Evolutionary conservation across 2,329 filamentous ascomycete species (phyloP).

Genomic region (Trichoderma cornu-damae): DNA sequence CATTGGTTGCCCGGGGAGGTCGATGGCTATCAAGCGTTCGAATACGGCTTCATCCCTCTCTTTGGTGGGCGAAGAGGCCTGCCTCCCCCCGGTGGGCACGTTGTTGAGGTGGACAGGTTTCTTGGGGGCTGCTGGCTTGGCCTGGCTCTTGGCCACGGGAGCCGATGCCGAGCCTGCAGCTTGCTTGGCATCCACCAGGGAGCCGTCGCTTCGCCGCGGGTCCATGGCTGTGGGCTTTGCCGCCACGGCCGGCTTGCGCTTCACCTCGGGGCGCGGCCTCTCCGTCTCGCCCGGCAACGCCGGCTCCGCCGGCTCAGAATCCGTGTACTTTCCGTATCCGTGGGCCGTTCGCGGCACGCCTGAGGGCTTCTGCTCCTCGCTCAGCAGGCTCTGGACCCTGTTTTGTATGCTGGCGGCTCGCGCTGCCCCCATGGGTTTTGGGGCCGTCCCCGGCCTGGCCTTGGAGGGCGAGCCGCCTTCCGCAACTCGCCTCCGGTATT

Average conservation of each 20-base stretch:
- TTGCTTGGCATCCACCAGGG: slow-evolving; percentile 11
- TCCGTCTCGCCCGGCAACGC: slow-evolving; percentile 35
- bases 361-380: slow-evolving; percentile 62
- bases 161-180: slow-evolving; percentile 23
- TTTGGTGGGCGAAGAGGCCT: slow-evolving; percentile 43
- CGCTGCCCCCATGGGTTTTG: slow-evolving; percentile 53
- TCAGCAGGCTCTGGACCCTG: slow-evolving; percentile 78
- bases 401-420: slow-evolving; percentile 84
- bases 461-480: slow-evolving; percentile 37
- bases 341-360: slow-evolving; percentile 67
- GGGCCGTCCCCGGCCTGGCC: slow-evolving; percentile 36
- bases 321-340: slow-evolving; percentile 85
- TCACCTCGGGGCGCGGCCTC: slow-evolving; percentile 41
- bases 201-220: slow-evolving; percentile 23
- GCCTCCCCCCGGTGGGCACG: slow-evolving; percentile 41
- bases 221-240: slow-evolving; percentile 28
- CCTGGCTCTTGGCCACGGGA: slow-evolving; percentile 28
- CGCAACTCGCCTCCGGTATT: slow-evolving; percentile 73
- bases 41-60: slow-evolving; percentile 26
- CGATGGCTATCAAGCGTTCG: slow-evolving; percentile 41
- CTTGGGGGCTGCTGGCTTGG: slow-evolving; percentile 52
- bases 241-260: slow-evolving; percentile 47
- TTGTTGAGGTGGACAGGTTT: slow-evolving; percentile 59
- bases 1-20: slow-evolving; percentile 45
- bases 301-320: slow-evolving; percentile 40